Base-by-base conservation (phyloP, 148 eudicot genomes). In the Simmondsia chinensis region DNA sequence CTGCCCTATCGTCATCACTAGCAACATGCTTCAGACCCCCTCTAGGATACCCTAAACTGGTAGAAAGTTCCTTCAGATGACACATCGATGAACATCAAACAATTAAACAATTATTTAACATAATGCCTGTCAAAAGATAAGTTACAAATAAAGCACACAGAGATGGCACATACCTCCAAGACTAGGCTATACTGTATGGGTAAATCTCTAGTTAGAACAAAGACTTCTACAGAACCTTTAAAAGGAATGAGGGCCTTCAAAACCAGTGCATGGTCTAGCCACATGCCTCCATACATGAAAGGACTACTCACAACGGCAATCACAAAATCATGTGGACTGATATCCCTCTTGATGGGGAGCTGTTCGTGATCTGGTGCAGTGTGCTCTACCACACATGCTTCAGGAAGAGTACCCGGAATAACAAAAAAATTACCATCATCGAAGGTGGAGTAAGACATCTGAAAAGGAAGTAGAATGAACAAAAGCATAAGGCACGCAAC, bases 261-360 rank as follows among this genome's bases (percentile, higher is more conserved):
- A 37, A 85, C 63, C n/a, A 91, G 73, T 56, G 97, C 80, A 48
- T 91, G 97, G 48, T 91, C 95, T 62, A 91, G 74, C 97, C 97
- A 91, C 36, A 85, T 38, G 27, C 95, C 86, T 70, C 60, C 74
- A 59, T 91, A 82, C 46, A 63, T 56, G 55, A 82, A 74, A 31
- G 61, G 88, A 64, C 88, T 85, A 43, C 97, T 88, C 57, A 70
- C 85, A 24, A 91, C 40, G 16, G 73, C 77, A 48, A 85, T 64
- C 50, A 72, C 64, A 33, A 82, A 76, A 52, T 85, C 78, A 37
- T 78, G 66, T 30, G 51, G 52, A 41, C 54, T 70, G 39, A 64
- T 39, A 39, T 49, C 70, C 61, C 59, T 64, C 54, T 67, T 65
- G 7, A 21, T 21, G 3, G 39, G 71, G 14, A 40, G 27, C 48